Percentiles rank a stretch among this genome's conserved stretches.
Conservation (phyloP, 2,329 filamentous ascomycete genomes). For the Monosporascus sp. region DNA sequence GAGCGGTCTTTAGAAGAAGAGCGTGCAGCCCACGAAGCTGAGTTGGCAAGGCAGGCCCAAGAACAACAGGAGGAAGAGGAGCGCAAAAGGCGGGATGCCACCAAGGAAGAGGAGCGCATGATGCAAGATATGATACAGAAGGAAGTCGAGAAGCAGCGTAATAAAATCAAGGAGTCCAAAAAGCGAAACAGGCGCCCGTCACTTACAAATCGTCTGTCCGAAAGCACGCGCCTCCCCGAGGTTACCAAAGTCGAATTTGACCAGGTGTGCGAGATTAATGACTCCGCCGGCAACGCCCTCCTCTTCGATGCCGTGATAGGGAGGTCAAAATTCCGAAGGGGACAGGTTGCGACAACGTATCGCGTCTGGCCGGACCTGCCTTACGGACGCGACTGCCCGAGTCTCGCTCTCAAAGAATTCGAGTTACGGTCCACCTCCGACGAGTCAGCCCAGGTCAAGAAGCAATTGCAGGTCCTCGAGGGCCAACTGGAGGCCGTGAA, state of each 20-base stretch:
- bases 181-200: conserved; percentile 50
- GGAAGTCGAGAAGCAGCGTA: conserved; percentile 63
- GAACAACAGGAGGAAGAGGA: conserved; percentile 50
- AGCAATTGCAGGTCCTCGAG: conserved; percentile 72
- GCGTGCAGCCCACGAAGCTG: conserved; percentile 74
- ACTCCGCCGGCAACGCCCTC: conserved; percentile 57
- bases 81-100: conserved; percentile 49
- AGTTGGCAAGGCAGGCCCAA: conserved; percentile 55
- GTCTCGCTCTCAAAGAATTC: conserved; percentile 71
- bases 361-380: conserved; percentile 65
- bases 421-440: conserved; percentile 52
- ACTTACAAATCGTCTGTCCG: conserved; percentile 31
- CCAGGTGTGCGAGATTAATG: conserved; percentile 57
- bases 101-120: conserved; percentile 63
- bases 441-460: conserved; percentile 62
- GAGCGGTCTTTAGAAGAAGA: conserved; percentile 85
- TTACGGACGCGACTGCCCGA: conserved; percentile 50
- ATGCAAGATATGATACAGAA: conserved; percentile 68
- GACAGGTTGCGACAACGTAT: conserved; percentile 63
- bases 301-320: conserved; percentile 67
- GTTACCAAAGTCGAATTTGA: conserved; percentile 55
- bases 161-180: conserved; percentile 59
- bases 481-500: conserved; percentile 71
- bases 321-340: conserved; percentile 60
- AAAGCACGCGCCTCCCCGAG: conserved; percentile 27